Conservation (phyloP, 139 green algal genomes). For the Volvox africanus region DNA sequence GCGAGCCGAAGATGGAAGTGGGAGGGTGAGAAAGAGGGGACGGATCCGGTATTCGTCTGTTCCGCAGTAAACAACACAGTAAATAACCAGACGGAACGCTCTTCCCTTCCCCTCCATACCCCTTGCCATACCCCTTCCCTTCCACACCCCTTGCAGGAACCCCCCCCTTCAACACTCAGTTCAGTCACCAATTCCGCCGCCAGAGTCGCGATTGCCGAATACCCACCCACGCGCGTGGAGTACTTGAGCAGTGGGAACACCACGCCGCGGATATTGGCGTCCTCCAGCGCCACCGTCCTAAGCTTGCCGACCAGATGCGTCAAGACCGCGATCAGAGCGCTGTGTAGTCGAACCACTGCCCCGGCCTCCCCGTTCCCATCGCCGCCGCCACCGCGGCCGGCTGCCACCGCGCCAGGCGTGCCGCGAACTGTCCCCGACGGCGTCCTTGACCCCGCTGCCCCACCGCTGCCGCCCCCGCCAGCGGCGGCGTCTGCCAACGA, state of each 20-base stretch:
- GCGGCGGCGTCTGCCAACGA: too few relatives aligned
- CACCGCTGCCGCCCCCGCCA: neutral
- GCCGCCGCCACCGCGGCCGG: neutral
- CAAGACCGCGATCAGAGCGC: slow-evolving; percentile 77
- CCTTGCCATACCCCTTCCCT: too few relatives aligned
- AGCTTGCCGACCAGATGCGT: slow-evolving; percentile 80
- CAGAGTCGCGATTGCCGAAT: neutral
- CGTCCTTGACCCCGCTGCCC: neutral
- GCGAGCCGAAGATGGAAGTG: neutral
- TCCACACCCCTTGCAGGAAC: too few relatives aligned
- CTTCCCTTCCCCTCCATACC: too few relatives aligned
- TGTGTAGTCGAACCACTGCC: slow-evolving; percentile 75
- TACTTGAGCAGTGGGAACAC: slow-evolving; percentile 78
- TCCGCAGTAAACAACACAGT: too few relatives aligned
- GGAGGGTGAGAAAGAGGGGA: neutral
- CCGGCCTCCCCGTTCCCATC: slow-evolving; percentile 55
- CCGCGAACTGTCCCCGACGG: neutral
- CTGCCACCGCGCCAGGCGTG: neutral
- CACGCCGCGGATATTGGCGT: slow-evolving; percentile 52
- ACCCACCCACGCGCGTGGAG: slow-evolving; percentile 63
- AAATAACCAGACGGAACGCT: too few relatives aligned
- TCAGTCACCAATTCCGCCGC: neutral
- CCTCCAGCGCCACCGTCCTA: slow-evolving; percentile 57
- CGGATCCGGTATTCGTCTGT: too few relatives aligned
- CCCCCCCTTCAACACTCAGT: neutral